phyloP scores from a whole-genome alignment of 345 rosid genomes.

The Pistacia atlantica region DNA sequence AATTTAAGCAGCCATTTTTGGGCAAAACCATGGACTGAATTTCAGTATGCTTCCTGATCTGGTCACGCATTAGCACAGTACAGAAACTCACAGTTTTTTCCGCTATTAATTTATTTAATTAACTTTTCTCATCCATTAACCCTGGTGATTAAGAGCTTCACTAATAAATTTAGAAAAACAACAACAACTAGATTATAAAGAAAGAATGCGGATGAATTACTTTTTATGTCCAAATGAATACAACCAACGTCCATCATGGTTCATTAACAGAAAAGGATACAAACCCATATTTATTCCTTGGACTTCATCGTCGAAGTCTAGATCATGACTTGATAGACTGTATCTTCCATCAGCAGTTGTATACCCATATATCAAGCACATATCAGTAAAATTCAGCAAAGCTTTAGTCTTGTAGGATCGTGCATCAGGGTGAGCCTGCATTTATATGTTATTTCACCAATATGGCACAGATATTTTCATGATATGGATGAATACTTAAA shows the following conservation, averaged over 20 bases:
- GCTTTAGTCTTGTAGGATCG: conserved; percentile 73
- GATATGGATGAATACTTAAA: background rate
- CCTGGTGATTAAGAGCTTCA: background rate
- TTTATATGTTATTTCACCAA: conserved; percentile 18
- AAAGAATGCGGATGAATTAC: background rate
- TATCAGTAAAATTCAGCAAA: conserved; percentile 62
- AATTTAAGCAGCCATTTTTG: background rate
- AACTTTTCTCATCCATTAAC: background rate
- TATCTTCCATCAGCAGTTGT: conserved; percentile 89
- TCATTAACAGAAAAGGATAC: conserved; percentile 19
- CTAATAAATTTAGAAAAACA: no score
- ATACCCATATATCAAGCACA: conserved; percentile 78
- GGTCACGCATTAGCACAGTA: background rate
- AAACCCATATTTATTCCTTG: conserved; percentile 54
- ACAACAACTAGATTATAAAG: background rate
- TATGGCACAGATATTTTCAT: background rate
- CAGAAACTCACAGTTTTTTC: background rate
- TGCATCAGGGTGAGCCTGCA: conserved; percentile 76
- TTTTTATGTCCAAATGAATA: background rate
- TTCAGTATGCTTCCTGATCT: background rate
- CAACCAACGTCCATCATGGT: background rate
- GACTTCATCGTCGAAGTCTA: conserved; percentile 69
- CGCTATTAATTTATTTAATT: no score
- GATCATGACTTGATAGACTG: conserved; percentile 85
- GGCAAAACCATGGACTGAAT: background rate